A percentile compares a stretch with the other conserved stretches of the same genome.
Conservation (phyloP, 441 rosid species). For the Mallotus repandus region DNA sequence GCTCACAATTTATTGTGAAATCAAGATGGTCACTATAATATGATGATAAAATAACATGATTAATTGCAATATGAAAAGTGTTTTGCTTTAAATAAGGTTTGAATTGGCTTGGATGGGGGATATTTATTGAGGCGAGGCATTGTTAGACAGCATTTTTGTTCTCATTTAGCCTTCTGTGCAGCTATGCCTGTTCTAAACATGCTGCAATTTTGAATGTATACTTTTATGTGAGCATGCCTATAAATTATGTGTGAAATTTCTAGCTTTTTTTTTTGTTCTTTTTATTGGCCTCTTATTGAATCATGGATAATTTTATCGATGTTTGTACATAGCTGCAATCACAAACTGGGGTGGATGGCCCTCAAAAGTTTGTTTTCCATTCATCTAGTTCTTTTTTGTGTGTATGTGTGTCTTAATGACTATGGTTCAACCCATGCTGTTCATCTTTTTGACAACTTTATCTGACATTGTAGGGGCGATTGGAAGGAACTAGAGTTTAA, state of each 20-base stretch:
- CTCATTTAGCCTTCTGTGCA: background rate
- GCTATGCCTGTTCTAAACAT: background rate
- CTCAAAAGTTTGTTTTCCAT: background rate
- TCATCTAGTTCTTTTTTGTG: background rate
- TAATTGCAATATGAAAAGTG: background rate
- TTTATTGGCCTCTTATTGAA: background rate
- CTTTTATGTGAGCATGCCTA: background rate
- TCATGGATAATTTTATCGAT: background rate
- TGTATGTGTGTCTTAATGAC: background rate
- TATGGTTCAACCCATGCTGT: background rate
- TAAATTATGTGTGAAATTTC: constrained; percentile 6
- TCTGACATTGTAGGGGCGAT: constrained; percentile 58
- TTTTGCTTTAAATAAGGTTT: constrained; percentile 47
- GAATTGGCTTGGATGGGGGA: constrained; percentile 36
- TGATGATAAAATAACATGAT: background rate
- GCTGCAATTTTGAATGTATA: background rate
- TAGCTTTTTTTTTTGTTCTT: background rate
- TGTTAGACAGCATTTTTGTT: background rate
- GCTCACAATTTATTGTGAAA: background rate
- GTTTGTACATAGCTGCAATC: background rate
- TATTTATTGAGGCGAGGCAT: background rate
- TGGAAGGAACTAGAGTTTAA: constrained; percentile 92
- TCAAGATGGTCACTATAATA: background rate
- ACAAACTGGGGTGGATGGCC: background rate
- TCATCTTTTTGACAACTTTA: constrained; percentile 11